Conservation (phyloP, 768 basidiomycete species). For the Boletus rubescentipes region DNA sequence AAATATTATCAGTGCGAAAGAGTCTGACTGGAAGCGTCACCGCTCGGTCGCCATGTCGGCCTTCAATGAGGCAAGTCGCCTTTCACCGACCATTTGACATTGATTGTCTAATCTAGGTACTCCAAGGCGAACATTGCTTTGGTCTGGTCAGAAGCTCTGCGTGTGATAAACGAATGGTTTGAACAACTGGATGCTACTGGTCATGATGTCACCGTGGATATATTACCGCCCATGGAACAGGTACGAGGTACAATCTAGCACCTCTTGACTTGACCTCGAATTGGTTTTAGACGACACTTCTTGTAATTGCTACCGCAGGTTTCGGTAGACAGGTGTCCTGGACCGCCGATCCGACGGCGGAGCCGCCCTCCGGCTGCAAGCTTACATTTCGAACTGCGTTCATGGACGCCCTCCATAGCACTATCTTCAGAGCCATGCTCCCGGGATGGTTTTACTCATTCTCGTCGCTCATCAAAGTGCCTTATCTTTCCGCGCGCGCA, state of each 20-base stretch:
- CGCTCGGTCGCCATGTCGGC: slow-evolving; percentile 45
- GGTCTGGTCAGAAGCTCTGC: slow-evolving; percentile 47
- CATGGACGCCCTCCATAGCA: slow-evolving; percentile 11
- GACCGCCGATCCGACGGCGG: slow-evolving; percentile 28
- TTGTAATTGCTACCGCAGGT: slow-evolving; percentile 40
- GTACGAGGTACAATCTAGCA: slow-evolving; percentile 3
- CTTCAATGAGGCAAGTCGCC: slow-evolving; percentile 43
- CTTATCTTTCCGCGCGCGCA: slow-evolving; percentile 35
- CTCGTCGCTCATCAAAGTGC: slow-evolving; percentile 29
- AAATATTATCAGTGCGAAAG: slow-evolving; percentile 44
- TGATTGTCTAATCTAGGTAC: neutral
- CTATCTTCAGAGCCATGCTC: slow-evolving; percentile 31
- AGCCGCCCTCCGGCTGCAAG: slow-evolving; percentile 30
- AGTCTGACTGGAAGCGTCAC: slow-evolving; percentile 48
- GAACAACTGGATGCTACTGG: slow-evolving; percentile 31
- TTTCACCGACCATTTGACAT: neutral
- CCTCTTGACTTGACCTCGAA: neutral
- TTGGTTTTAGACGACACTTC: slow-evolving; percentile 32
- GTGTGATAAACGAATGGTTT: slow-evolving; percentile 44
- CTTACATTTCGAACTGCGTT: slow-evolving; percentile 40
- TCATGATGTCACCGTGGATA: slow-evolving; percentile 22
- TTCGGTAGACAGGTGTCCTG: slow-evolving; percentile 41
- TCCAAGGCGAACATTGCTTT: slow-evolving; percentile 44
- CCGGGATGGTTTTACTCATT: slow-evolving; percentile 36
- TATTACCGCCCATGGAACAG: slow-evolving; percentile 10